Evolutionary conservation across 1,139 yeast genomes (phyloP).

Genomic region (Meyerozyma sp.): DNA sequence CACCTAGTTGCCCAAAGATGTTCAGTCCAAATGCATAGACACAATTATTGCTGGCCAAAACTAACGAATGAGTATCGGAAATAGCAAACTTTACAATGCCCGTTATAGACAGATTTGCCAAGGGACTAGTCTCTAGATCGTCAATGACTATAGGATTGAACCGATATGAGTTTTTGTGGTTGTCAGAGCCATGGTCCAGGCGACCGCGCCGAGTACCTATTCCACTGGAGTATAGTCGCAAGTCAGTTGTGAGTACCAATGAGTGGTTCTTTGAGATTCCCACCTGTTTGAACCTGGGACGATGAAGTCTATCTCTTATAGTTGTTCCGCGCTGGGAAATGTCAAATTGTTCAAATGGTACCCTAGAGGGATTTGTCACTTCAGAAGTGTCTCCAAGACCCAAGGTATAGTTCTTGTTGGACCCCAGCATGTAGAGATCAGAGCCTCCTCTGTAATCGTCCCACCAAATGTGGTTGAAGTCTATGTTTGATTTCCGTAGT

Average conservation of each 20-base stretch:
- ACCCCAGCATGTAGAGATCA: constrained; percentile 59
- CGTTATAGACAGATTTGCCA: constrained; percentile 7
- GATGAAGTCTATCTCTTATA: constrained; percentile 15
- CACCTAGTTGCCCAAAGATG: constrained; percentile 60
- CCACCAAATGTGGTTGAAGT: constrained; percentile 21
- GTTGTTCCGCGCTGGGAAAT: constrained; percentile 3
- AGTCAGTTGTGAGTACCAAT: constrained; percentile 50
- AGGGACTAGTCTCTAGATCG: constrained; percentile 1
- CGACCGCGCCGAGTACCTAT: constrained; percentile 62
- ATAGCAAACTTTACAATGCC: constrained; percentile 29
- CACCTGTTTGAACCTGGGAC: constrained; percentile 41
- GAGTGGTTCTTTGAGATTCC: constrained; percentile 66
- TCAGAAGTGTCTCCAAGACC: constrained; percentile 70
- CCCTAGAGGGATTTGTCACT: constrained; percentile 31
- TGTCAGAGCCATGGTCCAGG: constrained; percentile 50
- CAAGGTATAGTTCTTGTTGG: constrained; percentile 58
- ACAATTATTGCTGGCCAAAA: constrained; percentile 43
- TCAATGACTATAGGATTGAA: constrained; percentile 31
- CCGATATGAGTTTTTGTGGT: constrained; percentile 28
- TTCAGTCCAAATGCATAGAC: constrained; percentile 81
- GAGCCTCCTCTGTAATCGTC: constrained; percentile 47
- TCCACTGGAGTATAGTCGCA: constrained; percentile 58
- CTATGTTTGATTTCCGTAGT: not conserved
- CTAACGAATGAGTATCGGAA: constrained; percentile 65
- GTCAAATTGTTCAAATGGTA: constrained; percentile 19